Base-by-base conservation (phyloP, 2,329 filamentous ascomycete species). In the Fusarium agapanthi region DNA sequence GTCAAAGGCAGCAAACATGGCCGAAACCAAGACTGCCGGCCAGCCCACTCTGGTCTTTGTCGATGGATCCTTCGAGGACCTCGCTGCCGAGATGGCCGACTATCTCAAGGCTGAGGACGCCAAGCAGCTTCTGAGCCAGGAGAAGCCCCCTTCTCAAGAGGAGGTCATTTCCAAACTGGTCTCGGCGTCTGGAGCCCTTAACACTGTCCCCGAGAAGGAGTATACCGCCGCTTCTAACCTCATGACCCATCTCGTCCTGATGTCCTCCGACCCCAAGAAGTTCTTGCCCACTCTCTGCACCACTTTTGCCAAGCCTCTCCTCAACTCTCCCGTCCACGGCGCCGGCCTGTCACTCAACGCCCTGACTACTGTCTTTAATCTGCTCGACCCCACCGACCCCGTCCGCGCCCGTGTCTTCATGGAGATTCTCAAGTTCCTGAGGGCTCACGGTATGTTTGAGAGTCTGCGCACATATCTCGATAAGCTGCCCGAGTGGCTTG, bases 171-270 rank as follows among this genome's bases (percentile, higher is more conserved):
- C 95, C 87, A 95, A 95, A 88, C 88, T 99, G 74, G 93, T 98
- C 69, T 90, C 91, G 75, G 93, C 93, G 65, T 94, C 94, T 59
- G 84, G 88, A 59, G 89, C 88, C 56, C 87, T 99, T 81, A 97
- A 95, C 84, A 88, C 89, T 72, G 93, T 95, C 62, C 94, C 95
- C 66, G 96, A 99, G 88, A 97, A 96, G 89, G 95, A 98, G 84
- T 96, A 98, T 82, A 95, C 94, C 69, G 92, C 95, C 67, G 94
- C 95, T 69, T 98, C 98, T 86, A 98, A 99, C 86, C 92, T 98
- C 77, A 92, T 99, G 82, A 92, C 98, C 80, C 94, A 98, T 86
- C 91, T 99, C 68, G 90, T 97, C 76, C 88, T 94, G 79, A 94
- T 97, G 85, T 94, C 95, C 67, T 90, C 93, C 78, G 93, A 95